A percentile compares a stretch with the other conserved stretches of the same genome.
Conservation (phyloP, 306 rosid species). For the Quercus parvula region DNA sequence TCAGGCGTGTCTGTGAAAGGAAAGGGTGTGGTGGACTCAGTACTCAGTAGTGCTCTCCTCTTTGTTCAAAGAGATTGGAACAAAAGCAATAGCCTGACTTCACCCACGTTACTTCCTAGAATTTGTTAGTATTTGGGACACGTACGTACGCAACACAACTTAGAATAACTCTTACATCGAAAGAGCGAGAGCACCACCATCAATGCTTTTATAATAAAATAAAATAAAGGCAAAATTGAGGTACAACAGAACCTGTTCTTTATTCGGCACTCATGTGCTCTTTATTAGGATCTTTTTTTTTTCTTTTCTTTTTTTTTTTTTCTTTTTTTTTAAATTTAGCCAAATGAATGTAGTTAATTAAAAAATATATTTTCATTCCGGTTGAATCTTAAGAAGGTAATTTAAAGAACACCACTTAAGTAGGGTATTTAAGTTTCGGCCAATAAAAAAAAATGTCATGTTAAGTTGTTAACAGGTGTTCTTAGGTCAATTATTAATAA, state of each 20-base stretch:
- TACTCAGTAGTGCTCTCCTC: neutral
- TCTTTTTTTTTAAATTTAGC: rapidly evolving
- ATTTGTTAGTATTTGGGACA: neutral
- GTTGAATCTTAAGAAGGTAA: rapidly evolving
- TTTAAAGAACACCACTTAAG: rapidly evolving
- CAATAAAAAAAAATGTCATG: too few species aligned
- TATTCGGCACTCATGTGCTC: too few species aligned
- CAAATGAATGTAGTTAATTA: rapidly evolving
- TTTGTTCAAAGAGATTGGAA: neutral
- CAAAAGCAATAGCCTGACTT: neutral
- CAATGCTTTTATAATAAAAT: too few species aligned
- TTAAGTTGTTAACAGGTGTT: too few species aligned
- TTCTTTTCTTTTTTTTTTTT: too few species aligned
- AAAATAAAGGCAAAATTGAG: too few species aligned
- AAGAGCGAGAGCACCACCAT: too few species aligned
- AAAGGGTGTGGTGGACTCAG: neutral
- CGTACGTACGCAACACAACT: neutral
- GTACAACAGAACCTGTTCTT: too few species aligned
- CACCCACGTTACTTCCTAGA: conserved; percentile 14
- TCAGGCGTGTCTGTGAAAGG: too few species aligned
- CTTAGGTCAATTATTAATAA: too few species aligned
- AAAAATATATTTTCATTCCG: rapidly evolving
- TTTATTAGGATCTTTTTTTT: too few species aligned
- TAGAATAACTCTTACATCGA: neutral
- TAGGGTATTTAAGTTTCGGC: rapidly evolving